Conservation (phyloP, 2,329 filamentous ascomycete genomes). For the Laburnicola sp. region DNA sequence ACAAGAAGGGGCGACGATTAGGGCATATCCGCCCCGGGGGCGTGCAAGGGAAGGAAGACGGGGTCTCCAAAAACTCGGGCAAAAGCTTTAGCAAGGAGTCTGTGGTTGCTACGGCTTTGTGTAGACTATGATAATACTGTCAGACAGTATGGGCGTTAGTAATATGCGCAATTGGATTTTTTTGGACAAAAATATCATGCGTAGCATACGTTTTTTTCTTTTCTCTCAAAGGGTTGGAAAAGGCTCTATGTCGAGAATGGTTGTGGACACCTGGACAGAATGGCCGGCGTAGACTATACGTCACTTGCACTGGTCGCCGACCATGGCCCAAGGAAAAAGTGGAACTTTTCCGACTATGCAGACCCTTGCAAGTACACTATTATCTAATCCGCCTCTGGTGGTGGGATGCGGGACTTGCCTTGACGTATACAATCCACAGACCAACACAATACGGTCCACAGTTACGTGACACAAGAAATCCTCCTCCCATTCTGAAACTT, state of each 20-base stretch:
- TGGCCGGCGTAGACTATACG: conserved; percentile 2
- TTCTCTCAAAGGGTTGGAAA: too few relatives aligned
- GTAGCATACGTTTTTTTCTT: too few relatives aligned
- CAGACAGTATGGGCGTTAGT: conserved; percentile 27
- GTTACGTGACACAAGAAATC: background rate
- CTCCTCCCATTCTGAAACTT: background rate
- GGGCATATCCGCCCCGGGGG: conserved; percentile 4
- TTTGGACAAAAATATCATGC: conserved; percentile 3
- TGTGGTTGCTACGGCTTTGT: conserved; percentile 24
- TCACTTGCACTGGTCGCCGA: background rate
- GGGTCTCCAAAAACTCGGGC: background rate
- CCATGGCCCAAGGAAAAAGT: background rate
- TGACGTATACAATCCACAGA: too few relatives aligned
- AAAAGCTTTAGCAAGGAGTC: conserved; percentile 27
- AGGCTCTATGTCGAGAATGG: too few relatives aligned
- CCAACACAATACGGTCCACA: background rate
- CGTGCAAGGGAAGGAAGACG: conserved; percentile 1
- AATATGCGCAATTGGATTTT: conserved; percentile 25
- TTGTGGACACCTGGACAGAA: conserved; percentile 3
- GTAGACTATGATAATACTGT: conserved; percentile 31
- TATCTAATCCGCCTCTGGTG: conserved; percentile 26
- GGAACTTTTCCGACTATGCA: background rate
- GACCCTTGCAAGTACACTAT: conserved; percentile 10
- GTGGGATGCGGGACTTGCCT: background rate
- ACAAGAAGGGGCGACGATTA: conserved; percentile 7